Percentiles rank a stretch among this genome's conserved stretches.
These are phyloP conservation scores for Glarea lozoyensis DNA, from an alignment of 495 filamentous ascomycete genomes.

Conservation along the genomic window DNA sequence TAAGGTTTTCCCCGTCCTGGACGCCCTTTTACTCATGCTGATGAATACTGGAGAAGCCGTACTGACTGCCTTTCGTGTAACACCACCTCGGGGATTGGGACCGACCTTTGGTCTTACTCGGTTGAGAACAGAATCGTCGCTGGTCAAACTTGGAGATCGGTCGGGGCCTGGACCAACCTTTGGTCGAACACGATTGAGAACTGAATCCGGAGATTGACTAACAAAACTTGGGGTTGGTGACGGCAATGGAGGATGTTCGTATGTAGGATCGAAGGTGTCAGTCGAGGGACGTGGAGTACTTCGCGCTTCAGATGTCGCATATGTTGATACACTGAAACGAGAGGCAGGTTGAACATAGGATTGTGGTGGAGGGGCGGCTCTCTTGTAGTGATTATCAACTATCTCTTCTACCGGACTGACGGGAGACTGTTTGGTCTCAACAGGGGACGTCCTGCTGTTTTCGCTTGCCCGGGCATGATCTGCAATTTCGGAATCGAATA, in stretches of 20 bases:
- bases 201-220: too few relatives aligned
- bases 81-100: not conserved
- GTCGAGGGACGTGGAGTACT: constrained; percentile 47
- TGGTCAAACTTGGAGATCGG: not conserved
- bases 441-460: constrained; percentile 18
- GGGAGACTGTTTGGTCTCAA: constrained; percentile 9
- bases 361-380: constrained; percentile 10
- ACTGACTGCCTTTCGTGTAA: constrained; percentile 16
- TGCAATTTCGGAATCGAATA: constrained; percentile 26
- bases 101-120: constrained; percentile 16
- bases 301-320: constrained; percentile 43
- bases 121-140: constrained; percentile 8
- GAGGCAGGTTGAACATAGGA: constrained; percentile 44
- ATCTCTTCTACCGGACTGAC: not conserved
- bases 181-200: constrained; percentile 15
- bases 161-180: constrained; percentile 9
- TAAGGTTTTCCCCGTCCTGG: constrained; percentile 41
- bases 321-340: constrained; percentile 68
- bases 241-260: constrained; percentile 9
- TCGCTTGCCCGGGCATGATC: not conserved
- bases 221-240: constrained; percentile 15
- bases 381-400: not conserved
- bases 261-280: constrained; percentile 20
- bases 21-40: constrained; percentile 14
- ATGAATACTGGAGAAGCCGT: constrained; percentile 18